phyloP scores from a whole-genome alignment of 331 rosid species.

The Quercus tomentella region DNA sequence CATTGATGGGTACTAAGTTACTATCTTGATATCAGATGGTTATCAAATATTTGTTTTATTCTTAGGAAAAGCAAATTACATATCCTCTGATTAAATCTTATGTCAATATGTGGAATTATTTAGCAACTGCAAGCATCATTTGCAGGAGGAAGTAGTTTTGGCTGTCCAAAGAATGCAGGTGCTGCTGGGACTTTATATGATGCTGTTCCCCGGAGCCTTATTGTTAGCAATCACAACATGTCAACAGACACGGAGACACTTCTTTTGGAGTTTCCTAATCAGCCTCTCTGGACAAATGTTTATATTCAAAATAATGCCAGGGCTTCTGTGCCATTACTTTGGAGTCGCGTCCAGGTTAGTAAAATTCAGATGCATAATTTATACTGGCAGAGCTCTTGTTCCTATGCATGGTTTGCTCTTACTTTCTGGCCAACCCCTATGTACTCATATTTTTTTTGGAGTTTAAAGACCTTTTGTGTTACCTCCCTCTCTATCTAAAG shows the following conservation, averaged over 20 bases:
- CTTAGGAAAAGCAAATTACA: background rate
- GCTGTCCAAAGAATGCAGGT: constrained; percentile 91
- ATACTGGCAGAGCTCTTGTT: background rate
- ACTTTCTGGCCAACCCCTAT: background rate
- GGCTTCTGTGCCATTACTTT: constrained; percentile 88
- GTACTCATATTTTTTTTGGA: background rate
- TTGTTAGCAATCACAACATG: constrained; percentile 72
- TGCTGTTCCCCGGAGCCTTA: constrained; percentile 89
- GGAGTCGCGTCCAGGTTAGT: constrained; percentile 98
- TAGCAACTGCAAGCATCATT: constrained; percentile 16
- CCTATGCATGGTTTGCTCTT: background rate
- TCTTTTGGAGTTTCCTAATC: constrained; percentile 89
- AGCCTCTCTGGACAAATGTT: constrained; percentile 95
- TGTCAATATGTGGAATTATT: constrained; percentile 3
- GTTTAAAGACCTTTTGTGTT: background rate
- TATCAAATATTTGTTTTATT: background rate
- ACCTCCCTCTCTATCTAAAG: background rate
- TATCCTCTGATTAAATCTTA: background rate
- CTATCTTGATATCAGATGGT: background rate
- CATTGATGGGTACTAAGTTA: background rate
- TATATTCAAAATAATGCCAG: constrained; percentile 82
- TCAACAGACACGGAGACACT: constrained; percentile 92
- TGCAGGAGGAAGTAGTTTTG: constrained; percentile 83
- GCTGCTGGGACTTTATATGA: constrained; percentile 97
- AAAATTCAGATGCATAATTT: constrained; percentile 10